Evolutionary conservation across 1,284 basidiomycete species (phyloP), one percentile per base, ranked within the genome.

Genomic region (Ceratorhiza oryzae-sativae): DNA sequence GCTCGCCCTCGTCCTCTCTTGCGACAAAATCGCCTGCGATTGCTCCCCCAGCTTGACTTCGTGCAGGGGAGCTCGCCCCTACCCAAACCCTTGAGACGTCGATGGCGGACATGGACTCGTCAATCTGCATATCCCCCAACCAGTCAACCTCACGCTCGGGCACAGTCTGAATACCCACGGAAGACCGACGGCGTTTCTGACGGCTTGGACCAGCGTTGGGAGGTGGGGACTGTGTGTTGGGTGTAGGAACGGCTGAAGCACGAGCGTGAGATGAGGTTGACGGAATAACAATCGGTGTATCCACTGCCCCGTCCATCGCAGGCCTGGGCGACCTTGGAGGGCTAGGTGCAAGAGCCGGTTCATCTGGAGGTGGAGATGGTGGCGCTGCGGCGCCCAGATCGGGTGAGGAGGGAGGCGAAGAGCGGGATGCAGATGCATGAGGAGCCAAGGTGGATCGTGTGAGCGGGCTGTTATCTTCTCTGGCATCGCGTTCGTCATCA

Each of bases 101-200:
- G n/a, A 68, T 45, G 32, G 51, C 65, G 13, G 65, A 45, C 51
- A 68, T 68, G 23, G 65, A 68, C 15, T 36, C 41, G 25, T 68
- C 53, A 1, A 58, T 30, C 5, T 68, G 27, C 18, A 68, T 10
- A 23, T 30, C 65, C 15, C 8, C 65, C 13, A 68, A 39, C 65
- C 65, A 68, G n/a, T 68, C 65, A 1, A 68, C 51, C 9, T 68
- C 51, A 1, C 36, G 25, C 15, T 56, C 67, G 8, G 39, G 41
- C 3, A 70, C 5, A 25, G 53, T 70, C 27, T 70, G 53, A 30
- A 70, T 59, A 12, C 53, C 67, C 6, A 59, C 30, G 6, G 39
- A 27, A 13, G 67, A 70, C 15, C 51, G 42, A 10, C 45, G 25
- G 1, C 53, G 67, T 13, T 70, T 70, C 15, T 36, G 53, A 56